Percentiles rank a stretch among this genome's conserved stretches.
Conservation (phyloP, 805 yeast genomes). For the Cyberlindnera subsufficiens region DNA sequence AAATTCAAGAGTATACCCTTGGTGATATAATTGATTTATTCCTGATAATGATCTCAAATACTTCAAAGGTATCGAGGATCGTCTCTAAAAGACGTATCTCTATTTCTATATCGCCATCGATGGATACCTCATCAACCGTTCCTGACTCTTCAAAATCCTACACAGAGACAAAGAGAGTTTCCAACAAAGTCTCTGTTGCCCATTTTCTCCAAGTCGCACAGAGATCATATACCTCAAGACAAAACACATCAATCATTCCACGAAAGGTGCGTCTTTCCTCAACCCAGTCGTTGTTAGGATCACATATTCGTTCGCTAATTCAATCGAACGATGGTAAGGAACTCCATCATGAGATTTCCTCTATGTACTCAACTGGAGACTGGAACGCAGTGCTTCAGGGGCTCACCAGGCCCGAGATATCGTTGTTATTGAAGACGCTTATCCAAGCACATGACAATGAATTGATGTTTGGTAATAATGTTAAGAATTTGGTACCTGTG, state of each 20-base stretch:
- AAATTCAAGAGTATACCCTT: too few species aligned
- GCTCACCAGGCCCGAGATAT: slow-evolving; percentile 9
- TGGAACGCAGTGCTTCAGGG: slow-evolving; percentile 4
- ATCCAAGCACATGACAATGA: slow-evolving; percentile 2
- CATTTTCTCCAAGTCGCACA: neutral
- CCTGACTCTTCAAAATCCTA: too few species aligned
- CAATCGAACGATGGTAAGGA: neutral
- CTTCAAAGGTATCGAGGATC: too few species aligned
- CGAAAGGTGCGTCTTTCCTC: too few species aligned
- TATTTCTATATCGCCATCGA: too few species aligned
- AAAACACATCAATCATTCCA: too few species aligned
- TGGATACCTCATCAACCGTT: too few species aligned
- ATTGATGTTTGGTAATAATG: neutral
- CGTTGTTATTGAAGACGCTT: slow-evolving; percentile 5
- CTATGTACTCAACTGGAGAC: neutral
- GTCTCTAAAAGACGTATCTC: too few species aligned
- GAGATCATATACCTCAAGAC: neutral
- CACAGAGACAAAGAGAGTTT: too few species aligned
- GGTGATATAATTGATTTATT: too few species aligned
- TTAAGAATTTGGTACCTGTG: slow-evolving; percentile 2
- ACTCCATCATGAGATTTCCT: neutral
- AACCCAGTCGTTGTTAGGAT: neutral
- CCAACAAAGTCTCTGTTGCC: neutral
- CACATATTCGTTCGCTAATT: slow-evolving; percentile 2
- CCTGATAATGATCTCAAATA: too few species aligned